These are phyloP conservation scores for Fomitopsis pinicola DNA, from an alignment of 1,284 basidiomycete species.

Conservation along the genomic window DNA sequence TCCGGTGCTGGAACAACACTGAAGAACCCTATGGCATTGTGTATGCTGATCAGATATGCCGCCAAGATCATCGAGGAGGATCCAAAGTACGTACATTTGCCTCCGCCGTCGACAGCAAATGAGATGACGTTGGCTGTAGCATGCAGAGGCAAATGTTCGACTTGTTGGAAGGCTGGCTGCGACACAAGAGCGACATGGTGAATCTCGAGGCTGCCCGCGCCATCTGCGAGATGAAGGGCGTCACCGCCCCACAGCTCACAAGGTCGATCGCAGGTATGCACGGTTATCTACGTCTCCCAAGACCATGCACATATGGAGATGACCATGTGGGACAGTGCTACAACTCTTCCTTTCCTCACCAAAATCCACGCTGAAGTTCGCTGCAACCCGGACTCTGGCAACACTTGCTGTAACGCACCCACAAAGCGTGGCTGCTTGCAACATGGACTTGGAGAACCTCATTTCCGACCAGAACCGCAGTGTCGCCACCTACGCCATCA, in stretches of 20 bases:
- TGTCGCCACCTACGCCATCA: conserved; percentile 98
- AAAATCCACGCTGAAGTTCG: conserved; percentile 94
- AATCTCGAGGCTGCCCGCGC: conserved; percentile 98
- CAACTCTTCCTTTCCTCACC: conserved; percentile 93
- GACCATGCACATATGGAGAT: conserved; percentile 1
- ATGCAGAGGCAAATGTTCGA: conserved; percentile 92
- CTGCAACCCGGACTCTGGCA: conserved; percentile 94
- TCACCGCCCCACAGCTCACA: conserved; percentile 74
- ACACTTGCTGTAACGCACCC: conserved; percentile 84
- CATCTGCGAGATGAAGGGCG: conserved; percentile 93
- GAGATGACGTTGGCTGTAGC: conserved; percentile 37
- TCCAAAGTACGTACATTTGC: conserved; percentile 67
- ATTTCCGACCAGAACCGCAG: conserved; percentile 96
- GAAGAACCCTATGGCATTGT: conserved; percentile 97
- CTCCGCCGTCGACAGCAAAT: neutral
- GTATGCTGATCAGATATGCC: conserved; percentile 98
- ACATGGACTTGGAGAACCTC: conserved; percentile 96
- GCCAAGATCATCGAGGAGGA: conserved; percentile 99
- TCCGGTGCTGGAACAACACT: conserved; percentile 79
- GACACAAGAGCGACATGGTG: conserved; percentile 99
- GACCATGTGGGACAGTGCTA: conserved; percentile 50
- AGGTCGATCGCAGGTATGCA: conserved; percentile 82
- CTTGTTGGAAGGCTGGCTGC: conserved; percentile 90
- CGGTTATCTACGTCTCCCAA: neutral
- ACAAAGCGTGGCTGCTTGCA: conserved; percentile 86